Base-by-base conservation (phyloP, 208 protist genomes). In the Vickermania ingenoplastis region DNA sequence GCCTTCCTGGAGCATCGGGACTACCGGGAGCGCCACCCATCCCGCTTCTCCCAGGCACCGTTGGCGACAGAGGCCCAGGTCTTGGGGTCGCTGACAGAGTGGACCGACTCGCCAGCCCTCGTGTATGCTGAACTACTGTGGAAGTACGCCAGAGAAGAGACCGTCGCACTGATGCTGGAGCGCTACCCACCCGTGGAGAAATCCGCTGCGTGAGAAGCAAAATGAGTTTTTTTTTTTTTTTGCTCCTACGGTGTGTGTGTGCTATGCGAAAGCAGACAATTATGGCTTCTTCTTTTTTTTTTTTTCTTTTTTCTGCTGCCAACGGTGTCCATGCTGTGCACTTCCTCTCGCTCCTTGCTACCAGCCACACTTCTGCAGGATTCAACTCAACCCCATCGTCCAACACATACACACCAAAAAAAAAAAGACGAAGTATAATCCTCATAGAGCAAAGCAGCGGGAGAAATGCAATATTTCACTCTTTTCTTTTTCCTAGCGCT, bases 51-150 rank as follows among this genome's bases (percentile, higher is more conserved):
- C 29, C 62, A 23, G 3, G 81, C 86, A 2, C 86, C 86, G 0
- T 84, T 84, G 51, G 69, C 86, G 25, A 86, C 77, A 24, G 86
- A 86, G 28, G 71, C 75, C 25, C 75, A 94, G 50, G 79, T 94
- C 24, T 63, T 94, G 50, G 55, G 62, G 25, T 89, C 83, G 4
- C 63, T 80, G 21, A 72, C 62, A 24, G 83, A 94, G 57, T 94
- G 83, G 81, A 66, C 49, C 0, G 77, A 85, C 50, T 71, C 75
- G 2, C 64, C 78, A 1, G 29, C 73, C 23, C 69, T 89, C 22
- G 64, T 91, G 13, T 94, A 88, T 57, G 79, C 86, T n/a, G 53
- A 71, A 3, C 69, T 91, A 23, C 53, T 94, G 54, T 94, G 86
- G 83, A 80, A 79, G 30, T 87, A 86, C 67, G 61, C 77, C 2